Evolutionary conservation across 257 asterid genomes (phyloP).

Genomic region (Ocimum tenuiflorum): DNA sequence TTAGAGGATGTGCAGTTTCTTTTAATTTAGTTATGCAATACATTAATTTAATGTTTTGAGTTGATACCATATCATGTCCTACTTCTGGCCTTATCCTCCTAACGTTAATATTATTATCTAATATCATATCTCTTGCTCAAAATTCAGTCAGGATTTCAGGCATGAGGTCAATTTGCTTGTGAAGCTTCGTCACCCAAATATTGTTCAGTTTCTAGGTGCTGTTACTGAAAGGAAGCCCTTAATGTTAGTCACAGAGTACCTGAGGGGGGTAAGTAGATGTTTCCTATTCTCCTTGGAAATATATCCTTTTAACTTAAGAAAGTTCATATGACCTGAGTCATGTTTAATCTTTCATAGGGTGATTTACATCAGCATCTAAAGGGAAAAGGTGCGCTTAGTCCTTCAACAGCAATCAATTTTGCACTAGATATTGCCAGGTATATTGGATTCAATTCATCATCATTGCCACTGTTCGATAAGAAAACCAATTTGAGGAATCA

Average conservation of each 20-base stretch:
- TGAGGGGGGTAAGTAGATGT: slow-evolving; percentile 75
- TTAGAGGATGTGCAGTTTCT: background rate
- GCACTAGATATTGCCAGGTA: slow-evolving; percentile 68
- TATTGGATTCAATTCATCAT: background rate
- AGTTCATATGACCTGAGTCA: background rate
- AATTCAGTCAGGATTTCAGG: too few species aligned
- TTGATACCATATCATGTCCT: slow-evolving; percentile 1
- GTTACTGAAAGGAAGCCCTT: slow-evolving; percentile 89
- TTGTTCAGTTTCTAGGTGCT: slow-evolving; percentile 97
- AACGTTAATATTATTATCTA: background rate
- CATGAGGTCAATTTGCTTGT: slow-evolving; percentile 42
- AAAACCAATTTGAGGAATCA: slow-evolving; percentile 6
- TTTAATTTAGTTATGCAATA: background rate
- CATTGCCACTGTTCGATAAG: background rate
- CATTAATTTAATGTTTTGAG: slow-evolving; percentile 10
- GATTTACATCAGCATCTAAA: slow-evolving; percentile 35
- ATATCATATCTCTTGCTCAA: too few species aligned
- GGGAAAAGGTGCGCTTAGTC: slow-evolving; percentile 5
- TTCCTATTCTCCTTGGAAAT: slow-evolving; percentile 6
- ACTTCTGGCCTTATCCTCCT: slow-evolving; percentile 21
- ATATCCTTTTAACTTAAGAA: background rate
- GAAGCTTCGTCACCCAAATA: slow-evolving; percentile 98
- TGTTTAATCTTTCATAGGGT: slow-evolving; percentile 43
- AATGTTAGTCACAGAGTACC: slow-evolving; percentile 88
- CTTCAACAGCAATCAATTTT: slow-evolving; percentile 67